phyloP scores from a whole-genome alignment of 306 rosid genomes.

The Erythrophleum fordii region DNA sequence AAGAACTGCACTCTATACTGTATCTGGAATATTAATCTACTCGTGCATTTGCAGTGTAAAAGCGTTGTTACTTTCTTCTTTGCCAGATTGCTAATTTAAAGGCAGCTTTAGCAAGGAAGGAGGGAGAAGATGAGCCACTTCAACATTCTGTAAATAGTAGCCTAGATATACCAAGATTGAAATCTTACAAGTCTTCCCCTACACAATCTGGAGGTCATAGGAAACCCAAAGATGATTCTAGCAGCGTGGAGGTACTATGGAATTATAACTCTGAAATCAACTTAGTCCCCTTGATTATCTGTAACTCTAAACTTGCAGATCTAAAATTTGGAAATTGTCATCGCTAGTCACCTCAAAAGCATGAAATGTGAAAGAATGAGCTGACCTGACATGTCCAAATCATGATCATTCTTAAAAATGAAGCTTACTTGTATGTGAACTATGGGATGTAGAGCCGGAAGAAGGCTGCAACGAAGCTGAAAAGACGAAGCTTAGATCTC shows the following conservation, averaged over 20 bases:
- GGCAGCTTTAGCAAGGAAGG: slow-evolving; percentile 72
- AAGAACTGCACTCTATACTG: slow-evolving; percentile 5
- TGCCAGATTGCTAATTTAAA: slow-evolving; percentile 73
- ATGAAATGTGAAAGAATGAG: slow-evolving; percentile 10
- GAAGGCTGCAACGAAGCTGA: slow-evolving; percentile 43
- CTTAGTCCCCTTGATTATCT: neutral
- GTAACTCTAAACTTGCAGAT: neutral
- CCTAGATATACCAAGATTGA: slow-evolving; percentile 49
- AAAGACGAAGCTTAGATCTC: slow-evolving; percentile 71
- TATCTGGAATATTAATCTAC: neutral
- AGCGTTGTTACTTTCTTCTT: slow-evolving; percentile 27
- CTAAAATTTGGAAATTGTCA: neutral
- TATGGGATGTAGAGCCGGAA: slow-evolving; percentile 48
- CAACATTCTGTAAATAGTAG: slow-evolving; percentile 47
- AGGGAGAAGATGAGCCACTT: slow-evolving; percentile 54
- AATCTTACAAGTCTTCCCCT: slow-evolving; percentile 53
- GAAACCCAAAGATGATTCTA: slow-evolving; percentile 61
- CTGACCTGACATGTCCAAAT: neutral
- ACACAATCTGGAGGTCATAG: slow-evolving; percentile 46
- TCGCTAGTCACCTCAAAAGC: neutral
- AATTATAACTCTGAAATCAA: slow-evolving; percentile 5
- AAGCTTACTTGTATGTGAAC: slow-evolving; percentile 19
- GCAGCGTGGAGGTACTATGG: slow-evolving; percentile 55
- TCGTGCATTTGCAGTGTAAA: neutral
- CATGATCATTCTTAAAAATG: neutral